Conservation (phyloP, 2,329 filamentous ascomycete genomes). For the Lasiodiplodia gonubiensis region DNA sequence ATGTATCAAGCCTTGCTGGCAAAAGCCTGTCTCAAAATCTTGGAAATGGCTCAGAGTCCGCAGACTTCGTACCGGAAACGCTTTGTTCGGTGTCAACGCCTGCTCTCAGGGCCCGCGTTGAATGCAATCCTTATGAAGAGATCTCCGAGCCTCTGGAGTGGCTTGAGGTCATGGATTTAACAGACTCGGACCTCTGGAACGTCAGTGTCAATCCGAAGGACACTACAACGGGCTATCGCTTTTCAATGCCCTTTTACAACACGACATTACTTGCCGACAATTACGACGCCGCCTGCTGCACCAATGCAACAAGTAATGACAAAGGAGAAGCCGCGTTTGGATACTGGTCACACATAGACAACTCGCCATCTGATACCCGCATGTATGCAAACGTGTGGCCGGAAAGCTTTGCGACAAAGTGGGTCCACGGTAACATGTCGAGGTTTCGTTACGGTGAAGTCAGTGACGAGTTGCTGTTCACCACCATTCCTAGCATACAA, state of each 20-base stretch:
- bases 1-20: not conserved
- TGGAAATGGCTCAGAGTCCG: not conserved
- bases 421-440: not conserved
- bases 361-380: not conserved
- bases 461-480: too few species aligned
- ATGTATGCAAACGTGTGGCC: not conserved
- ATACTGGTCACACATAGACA: not conserved
- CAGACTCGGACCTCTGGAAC: not conserved
- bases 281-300: not conserved
- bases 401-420: not conserved
- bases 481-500: not conserved
- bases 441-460: not conserved
- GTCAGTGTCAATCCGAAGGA: not conserved
- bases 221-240: too few species aligned
- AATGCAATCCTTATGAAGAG: not conserved
- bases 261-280: not conserved
- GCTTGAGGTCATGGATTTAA: not conserved
- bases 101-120: not conserved
- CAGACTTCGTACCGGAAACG: not conserved
- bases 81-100: not conserved
- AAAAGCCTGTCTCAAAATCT: too few species aligned
- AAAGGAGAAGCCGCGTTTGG: not conserved
- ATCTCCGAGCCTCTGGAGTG: not conserved
- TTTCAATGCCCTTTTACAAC: too few species aligned
- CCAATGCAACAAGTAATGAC: not conserved